Conservation (phyloP, 805 yeast genomes). For the Starmerella scarabaei region DNA sequence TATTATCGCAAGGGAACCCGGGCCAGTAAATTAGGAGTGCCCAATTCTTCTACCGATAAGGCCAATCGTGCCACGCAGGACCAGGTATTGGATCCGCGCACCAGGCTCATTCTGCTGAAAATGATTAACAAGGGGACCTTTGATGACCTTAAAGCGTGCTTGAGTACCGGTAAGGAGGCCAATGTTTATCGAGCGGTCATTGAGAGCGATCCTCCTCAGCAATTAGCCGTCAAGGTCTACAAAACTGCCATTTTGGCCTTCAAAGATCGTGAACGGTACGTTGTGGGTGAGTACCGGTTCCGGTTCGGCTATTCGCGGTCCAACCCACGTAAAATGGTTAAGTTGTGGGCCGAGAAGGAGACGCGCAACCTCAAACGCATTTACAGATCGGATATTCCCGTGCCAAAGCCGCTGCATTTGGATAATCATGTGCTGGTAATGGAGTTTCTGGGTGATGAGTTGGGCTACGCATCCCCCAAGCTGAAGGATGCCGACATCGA, state of each 20-base stretch:
- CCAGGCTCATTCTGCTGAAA: conserved; percentile 68
- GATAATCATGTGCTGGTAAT: conserved; percentile 84
- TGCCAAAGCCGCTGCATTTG: conserved; percentile 83
- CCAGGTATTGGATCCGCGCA: conserved; percentile 90
- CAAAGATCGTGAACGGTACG: conserved; percentile 91
- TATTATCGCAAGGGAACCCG: conserved; percentile 22
- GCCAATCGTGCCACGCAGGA: conserved; percentile 94
- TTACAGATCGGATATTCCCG: conserved; percentile 66
- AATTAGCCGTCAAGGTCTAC: conserved; percentile 75
- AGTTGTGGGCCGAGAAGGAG: conserved; percentile 97
- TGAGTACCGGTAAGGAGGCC: conserved; percentile 97
- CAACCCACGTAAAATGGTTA: conserved; percentile 94
- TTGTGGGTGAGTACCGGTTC: conserved; percentile 89
- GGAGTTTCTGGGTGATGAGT: conserved; percentile 70
- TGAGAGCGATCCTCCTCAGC: conserved; percentile 13
- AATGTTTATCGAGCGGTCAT: conserved; percentile 73
- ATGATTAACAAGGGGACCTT: conserved; percentile 74
- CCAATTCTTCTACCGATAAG: conserved; percentile 40
- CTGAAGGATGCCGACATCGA: conserved; percentile 69
- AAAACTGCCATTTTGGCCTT: conserved; percentile 95
- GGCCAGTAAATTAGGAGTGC: conserved; percentile 17
- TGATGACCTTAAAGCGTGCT: conserved; percentile 80
- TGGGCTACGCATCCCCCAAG: conserved; percentile 85
- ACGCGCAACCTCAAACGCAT: conserved; percentile 82
- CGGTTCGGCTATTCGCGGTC: conserved; percentile 71